A percentile compares a stretch with the other conserved stretches of the same genome.
Evolutionary conservation across 176 grass and related monocot species (phyloP).

Genomic region (Tillandsia leiboldiana): DNA sequence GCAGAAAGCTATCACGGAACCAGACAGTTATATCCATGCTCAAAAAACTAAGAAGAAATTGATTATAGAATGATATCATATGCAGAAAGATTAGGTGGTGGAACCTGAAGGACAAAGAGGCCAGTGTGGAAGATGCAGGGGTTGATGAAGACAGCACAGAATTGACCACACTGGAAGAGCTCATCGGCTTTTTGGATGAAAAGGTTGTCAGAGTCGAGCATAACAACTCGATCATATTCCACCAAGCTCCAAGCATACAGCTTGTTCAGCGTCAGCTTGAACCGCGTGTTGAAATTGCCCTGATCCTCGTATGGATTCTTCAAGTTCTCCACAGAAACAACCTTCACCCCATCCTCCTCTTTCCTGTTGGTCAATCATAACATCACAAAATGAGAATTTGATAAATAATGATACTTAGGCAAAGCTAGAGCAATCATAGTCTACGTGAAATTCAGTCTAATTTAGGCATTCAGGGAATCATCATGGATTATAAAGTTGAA

Average conservation of each 20-base stretch:
- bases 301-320: conserved; percentile 92
- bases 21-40: too few relatives aligned
- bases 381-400: too few relatives aligned
- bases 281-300: conserved; percentile 76
- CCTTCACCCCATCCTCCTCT: conserved; percentile 87
- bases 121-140: conserved; percentile 96
- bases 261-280: conserved; percentile 96
- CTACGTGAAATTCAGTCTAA: not conserved
- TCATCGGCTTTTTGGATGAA: conserved; percentile 94
- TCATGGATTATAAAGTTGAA: not conserved
- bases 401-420: not conserved
- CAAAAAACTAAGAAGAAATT: too few relatives aligned
- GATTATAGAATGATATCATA: not conserved
- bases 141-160: conserved; percentile 93
- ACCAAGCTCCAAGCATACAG: conserved; percentile 81
- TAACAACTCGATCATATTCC: conserved; percentile 72
- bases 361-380: conserved; percentile 27
- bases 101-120: conserved; percentile 92
- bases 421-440: not conserved
- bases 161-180: conserved; percentile 80
- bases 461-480: not conserved
- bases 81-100: not conserved
- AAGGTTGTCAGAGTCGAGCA: conserved; percentile 93
- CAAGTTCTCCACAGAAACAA: conserved; percentile 80
- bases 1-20: too few relatives aligned